Percentiles rank a stretch among this genome's conserved stretches.
phyloP scores from a whole-genome alignment of 306 rosid species.

The Fagus sylvatica region DNA sequence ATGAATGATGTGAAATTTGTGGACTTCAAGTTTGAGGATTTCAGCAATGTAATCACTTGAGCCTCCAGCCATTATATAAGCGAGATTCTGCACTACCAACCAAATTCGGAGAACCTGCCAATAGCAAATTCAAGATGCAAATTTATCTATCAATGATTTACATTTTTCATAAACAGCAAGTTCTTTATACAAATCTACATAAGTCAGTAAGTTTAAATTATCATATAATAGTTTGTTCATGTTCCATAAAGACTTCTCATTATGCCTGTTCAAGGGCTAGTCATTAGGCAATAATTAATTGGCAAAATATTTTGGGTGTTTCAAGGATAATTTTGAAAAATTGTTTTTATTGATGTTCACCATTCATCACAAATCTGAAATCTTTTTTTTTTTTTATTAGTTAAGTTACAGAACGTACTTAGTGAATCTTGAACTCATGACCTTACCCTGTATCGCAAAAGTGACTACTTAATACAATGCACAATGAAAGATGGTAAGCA shows the following conservation, averaged over 20 bases:
- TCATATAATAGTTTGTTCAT: not conserved
- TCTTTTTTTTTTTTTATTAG: too few relatives aligned
- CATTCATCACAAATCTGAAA: not conserved
- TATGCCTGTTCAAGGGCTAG: not conserved
- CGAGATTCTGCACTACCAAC: conserved; percentile 73
- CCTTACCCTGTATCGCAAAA: not conserved
- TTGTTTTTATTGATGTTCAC: not conserved
- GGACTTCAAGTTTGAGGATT: conserved; percentile 52
- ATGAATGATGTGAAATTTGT: conserved; percentile 55
- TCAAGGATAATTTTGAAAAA: not conserved
- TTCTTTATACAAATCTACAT: not conserved
- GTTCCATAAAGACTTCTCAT: conserved; percentile 1
- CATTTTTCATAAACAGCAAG: not conserved
- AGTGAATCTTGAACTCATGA: too few relatives aligned
- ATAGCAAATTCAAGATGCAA: conserved; percentile 19
- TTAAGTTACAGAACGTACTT: too few relatives aligned
- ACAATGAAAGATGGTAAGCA: not conserved
- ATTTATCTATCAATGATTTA: not conserved
- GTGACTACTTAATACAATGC: not conserved
- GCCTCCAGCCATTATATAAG: conserved; percentile 72
- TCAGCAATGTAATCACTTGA: conserved; percentile 55
- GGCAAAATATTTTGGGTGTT: not conserved
- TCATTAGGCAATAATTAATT: not conserved
- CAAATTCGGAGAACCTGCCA: conserved; percentile 81
- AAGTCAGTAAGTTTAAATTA: not conserved